Conservation (phyloP, 371 early-diverging fungal species). For the Mortierella sp. region DNA sequence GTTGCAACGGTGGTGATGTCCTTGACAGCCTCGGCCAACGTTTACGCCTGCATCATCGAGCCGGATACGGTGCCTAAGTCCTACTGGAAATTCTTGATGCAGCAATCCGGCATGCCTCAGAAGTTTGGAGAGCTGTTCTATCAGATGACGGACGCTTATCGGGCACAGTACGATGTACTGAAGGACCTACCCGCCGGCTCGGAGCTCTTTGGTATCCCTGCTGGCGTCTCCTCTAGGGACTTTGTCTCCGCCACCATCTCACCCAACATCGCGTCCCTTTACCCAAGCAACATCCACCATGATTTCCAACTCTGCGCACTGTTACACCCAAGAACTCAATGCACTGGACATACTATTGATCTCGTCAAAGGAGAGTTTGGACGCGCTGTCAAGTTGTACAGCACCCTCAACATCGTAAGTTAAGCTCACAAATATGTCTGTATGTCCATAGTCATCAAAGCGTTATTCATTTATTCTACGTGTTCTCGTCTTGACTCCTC, state of each 20-base stretch:
- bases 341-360: slow-evolving; percentile 62
- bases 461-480: too few relatives aligned
- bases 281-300: slow-evolving; percentile 66
- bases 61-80: slow-evolving; percentile 72
- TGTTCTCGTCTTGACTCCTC: too few relatives aligned
- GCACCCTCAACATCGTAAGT: slow-evolving; percentile 76
- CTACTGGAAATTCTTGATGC: slow-evolving; percentile 73
- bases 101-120: slow-evolving; percentile 69
- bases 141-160: slow-evolving; percentile 53
- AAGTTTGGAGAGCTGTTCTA: slow-evolving; percentile 65
- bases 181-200: slow-evolving; percentile 49
- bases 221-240: slow-evolving; percentile 58
- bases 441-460: too few relatives aligned
- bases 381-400: slow-evolving; percentile 73
- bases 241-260: slow-evolving; percentile 63
- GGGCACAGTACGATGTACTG: slow-evolving; percentile 46
- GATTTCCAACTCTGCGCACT: slow-evolving; percentile 76
- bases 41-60: slow-evolving; percentile 72
- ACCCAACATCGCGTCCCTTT: slow-evolving; percentile 65
- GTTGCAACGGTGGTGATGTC: slow-evolving; percentile 76
- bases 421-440: too few relatives aligned
- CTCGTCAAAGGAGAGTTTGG: slow-evolving; percentile 61
- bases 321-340: slow-evolving; percentile 75
- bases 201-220: slow-evolving; percentile 58
- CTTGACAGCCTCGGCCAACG: slow-evolving; percentile 71